Conservation (phyloP, 2,329 filamentous ascomycete species). For the Aschersonia sp. region DNA sequence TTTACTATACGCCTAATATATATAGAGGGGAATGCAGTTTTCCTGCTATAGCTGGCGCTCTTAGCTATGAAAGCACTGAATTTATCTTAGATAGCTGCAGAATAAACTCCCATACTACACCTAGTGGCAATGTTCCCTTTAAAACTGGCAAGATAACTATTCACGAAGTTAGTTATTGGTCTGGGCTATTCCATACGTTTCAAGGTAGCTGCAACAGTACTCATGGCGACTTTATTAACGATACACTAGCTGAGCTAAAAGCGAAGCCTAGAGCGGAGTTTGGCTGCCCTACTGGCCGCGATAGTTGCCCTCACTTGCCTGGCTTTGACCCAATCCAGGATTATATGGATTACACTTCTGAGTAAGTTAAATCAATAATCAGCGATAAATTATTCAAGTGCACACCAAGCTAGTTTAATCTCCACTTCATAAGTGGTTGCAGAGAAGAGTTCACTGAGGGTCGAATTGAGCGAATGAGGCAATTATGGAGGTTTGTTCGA, state of each 20-base stretch:
- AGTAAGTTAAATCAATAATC: slow-evolving; percentile 12
- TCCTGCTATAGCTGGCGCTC: not conserved
- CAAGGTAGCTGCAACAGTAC: not conserved
- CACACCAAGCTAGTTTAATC: not conserved
- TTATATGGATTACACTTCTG: slow-evolving; percentile 25
- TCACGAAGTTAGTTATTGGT: not conserved
- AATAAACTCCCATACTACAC: not conserved
- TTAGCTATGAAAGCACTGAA: not conserved
- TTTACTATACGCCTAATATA: not conserved
- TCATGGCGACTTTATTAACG: not conserved
- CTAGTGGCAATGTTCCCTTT: not conserved
- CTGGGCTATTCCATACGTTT: not conserved
- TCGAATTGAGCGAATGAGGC: not conserved
- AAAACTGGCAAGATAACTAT: not conserved
- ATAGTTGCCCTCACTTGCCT: slow-evolving; percentile 16
- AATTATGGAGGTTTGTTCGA: not conserved
- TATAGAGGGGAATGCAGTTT: not conserved
- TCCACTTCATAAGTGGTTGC: not conserved
- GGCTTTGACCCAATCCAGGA: slow-evolving; percentile 21
- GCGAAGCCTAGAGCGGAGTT: not conserved
- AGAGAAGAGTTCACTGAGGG: not conserved
- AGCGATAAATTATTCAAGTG: not conserved
- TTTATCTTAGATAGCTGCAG: not conserved
- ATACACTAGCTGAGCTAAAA: not conserved
- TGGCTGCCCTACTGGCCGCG: not conserved